Evolutionary conservation across 2,329 filamentous ascomycete species (phyloP).

Genomic region (Xylaria multiplex): DNA sequence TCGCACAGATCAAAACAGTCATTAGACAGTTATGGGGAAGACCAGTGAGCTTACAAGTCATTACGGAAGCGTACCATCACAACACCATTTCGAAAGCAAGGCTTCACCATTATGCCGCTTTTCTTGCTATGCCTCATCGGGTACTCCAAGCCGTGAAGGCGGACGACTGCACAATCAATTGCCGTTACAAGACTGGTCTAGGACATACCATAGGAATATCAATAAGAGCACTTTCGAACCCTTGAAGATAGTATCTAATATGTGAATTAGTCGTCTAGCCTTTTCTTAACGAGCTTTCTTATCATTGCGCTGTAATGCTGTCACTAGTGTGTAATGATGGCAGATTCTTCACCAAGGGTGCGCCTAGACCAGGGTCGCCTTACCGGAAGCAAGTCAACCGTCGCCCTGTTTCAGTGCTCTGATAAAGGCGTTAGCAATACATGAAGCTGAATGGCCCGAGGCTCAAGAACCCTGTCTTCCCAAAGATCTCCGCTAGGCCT

Average conservation of each 20-base stretch:
- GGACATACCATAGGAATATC: slow-evolving; percentile 4
- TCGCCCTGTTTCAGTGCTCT: slow-evolving; percentile 28
- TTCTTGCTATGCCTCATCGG: not conserved
- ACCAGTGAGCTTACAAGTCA: not conserved
- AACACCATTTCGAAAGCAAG: not conserved
- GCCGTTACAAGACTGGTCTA: not conserved
- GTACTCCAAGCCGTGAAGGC: not conserved
- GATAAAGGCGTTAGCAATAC: slow-evolving; percentile 24
- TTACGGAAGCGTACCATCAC: not conserved
- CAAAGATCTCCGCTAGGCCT: slow-evolving; percentile 13
- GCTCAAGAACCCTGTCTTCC: slow-evolving; percentile 23
- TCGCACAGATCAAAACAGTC: not conserved
- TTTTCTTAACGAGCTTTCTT: slow-evolving; percentile 14
- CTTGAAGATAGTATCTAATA: not conserved
- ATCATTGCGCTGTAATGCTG: not conserved
- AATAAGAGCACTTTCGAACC: not conserved
- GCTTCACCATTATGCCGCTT: not conserved
- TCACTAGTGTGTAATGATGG: too few relatives aligned
- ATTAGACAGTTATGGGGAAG: not conserved
- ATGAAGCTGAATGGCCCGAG: slow-evolving; percentile 31
- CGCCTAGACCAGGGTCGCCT: slow-evolving; percentile 32
- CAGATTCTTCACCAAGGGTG: slow-evolving; percentile 5
- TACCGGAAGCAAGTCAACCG: slow-evolving; percentile 31
- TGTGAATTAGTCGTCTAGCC: not conserved
- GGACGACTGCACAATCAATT: not conserved